A percentile compares a stretch with the other conserved stretches of the same genome.
Evolutionary conservation across 768 basidiomycete genomes (phyloP).

Genomic region (Russula vinacea): DNA sequence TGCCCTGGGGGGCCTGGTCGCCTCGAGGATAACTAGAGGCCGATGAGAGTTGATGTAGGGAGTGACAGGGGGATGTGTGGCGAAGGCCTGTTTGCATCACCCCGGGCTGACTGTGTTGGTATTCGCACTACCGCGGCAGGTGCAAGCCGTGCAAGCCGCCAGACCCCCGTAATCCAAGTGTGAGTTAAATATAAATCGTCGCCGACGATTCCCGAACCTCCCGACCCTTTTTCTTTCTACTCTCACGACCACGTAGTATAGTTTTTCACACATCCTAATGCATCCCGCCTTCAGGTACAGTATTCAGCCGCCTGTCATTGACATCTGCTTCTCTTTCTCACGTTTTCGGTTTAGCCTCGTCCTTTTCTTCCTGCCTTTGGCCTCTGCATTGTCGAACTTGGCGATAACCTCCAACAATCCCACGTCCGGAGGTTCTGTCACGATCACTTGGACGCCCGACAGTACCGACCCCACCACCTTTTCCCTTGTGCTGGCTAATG

Average conservation of each 20-base stretch:
- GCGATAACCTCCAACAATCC: background rate
- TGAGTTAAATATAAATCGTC: background rate
- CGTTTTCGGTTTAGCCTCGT: conserved; percentile 7
- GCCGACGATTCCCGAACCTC: background rate
- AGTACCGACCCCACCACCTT: background rate
- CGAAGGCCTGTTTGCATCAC: background rate
- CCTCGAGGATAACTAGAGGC: background rate
- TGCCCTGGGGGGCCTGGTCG: background rate
- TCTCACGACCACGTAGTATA: background rate
- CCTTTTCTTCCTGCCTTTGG: conserved; percentile 26
- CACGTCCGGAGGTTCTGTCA: conserved; percentile 17
- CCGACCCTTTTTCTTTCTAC: background rate
- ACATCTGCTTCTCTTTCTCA: background rate
- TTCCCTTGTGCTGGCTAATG: conserved; percentile 19
- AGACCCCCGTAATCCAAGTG: background rate
- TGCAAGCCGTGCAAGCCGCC: too few relatives aligned
- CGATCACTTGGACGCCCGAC: conserved; percentile 8
- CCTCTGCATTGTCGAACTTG: conserved; percentile 11
- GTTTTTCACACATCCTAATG: conserved; percentile 6
- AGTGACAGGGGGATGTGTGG: background rate
- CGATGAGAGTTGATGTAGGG: background rate
- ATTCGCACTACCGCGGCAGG: background rate
- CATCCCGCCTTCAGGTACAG: conserved; percentile 7
- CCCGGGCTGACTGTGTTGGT: background rate
- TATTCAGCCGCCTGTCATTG: background rate